These are phyloP conservation scores for Botrytis porri DNA, from an alignment of 2,329 filamentous ascomycete genomes.

Conservation along the genomic window DNA sequence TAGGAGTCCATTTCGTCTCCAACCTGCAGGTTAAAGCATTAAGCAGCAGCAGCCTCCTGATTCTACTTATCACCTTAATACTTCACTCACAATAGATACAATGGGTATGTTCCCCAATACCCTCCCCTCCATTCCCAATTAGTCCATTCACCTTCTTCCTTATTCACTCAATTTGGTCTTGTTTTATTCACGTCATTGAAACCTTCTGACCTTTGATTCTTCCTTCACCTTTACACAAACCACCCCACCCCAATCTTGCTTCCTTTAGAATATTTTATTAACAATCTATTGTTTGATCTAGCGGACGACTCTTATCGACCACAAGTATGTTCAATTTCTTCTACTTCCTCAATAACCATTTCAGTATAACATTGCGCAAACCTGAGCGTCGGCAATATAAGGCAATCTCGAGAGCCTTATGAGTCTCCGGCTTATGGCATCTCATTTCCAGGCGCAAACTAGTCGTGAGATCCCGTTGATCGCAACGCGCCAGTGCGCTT, in stretches of 20 bases:
- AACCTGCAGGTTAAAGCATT: conserved; percentile 22
- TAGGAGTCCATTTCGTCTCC: conserved; percentile 21
- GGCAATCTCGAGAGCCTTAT: conserved; percentile 6
- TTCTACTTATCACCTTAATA: conserved; percentile 21
- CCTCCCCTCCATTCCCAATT: conserved; percentile 18
- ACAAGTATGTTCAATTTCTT: conserved; percentile 19
- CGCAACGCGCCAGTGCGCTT: conserved; percentile 18
- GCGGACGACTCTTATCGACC: conserved; percentile 23
- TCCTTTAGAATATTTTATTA: conserved; percentile 9
- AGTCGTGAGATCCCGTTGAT: conserved; percentile 17
- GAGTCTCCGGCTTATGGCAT: conserved; percentile 16
- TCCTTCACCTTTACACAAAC: conserved; percentile 15
- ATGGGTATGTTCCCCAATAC: conserved; percentile 21
- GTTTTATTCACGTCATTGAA: conserved; percentile 16
- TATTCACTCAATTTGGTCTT: conserved; percentile 17
- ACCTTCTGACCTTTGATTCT: conserved; percentile 7
- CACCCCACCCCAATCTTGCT: conserved; percentile 17
- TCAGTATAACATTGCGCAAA: conserved; percentile 9
- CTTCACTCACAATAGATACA: conserved; percentile 20
- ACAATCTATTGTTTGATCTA: conserved; percentile 19
- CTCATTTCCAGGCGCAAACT: conserved; percentile 17
- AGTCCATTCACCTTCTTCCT: conserved; percentile 17
- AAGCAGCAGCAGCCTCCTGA: conserved; percentile 22
- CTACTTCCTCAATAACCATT: background rate
- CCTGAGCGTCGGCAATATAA: conserved; percentile 3